phyloP scores from a whole-genome alignment of 805 yeast species.

The Monosporozyma siamensis region DNA sequence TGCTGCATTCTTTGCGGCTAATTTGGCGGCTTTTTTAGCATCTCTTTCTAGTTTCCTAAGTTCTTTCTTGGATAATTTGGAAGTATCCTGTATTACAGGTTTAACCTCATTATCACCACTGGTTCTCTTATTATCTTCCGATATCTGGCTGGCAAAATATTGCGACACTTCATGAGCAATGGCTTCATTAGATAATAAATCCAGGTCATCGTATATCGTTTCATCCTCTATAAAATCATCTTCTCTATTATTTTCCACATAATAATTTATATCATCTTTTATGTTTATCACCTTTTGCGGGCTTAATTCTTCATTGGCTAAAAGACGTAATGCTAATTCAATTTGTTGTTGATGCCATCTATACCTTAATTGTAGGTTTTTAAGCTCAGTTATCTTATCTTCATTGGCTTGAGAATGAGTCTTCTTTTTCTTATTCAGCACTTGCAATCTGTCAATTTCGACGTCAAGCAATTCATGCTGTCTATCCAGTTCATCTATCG shows the following conservation, averaged over 20 bases:
- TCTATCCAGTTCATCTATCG: constrained; percentile 70
- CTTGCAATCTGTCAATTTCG: constrained; percentile 25
- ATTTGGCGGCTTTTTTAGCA: constrained; percentile 29
- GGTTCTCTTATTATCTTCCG: constrained; percentile 16
- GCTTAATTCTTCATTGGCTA: constrained; percentile 76
- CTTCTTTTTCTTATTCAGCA: constrained; percentile 27
- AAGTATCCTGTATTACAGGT: constrained; percentile 9
- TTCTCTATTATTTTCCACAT: constrained; percentile 85
- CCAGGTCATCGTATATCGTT: constrained; percentile 79
- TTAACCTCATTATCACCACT: constrained; percentile 7
- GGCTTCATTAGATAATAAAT: constrained; percentile 49
- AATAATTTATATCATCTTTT: constrained; percentile 83
- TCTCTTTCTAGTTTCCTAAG: constrained; percentile 29
- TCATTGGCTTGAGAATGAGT: constrained; percentile 25
- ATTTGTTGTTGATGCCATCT: constrained; percentile 71
- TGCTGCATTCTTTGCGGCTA: constrained; percentile 22
- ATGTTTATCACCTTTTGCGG: constrained; percentile 67
- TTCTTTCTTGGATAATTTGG: constrained; percentile 28
- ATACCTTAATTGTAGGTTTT: constrained; percentile 56
- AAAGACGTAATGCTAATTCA: constrained; percentile 65
- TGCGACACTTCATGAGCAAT: constrained; percentile 44
- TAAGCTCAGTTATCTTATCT: constrained; percentile 42
- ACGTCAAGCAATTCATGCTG: constrained; percentile 76
- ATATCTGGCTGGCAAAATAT: constrained; percentile 24
- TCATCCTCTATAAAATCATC: constrained; percentile 90